A percentile compares a stretch with the other conserved stretches of the same genome.
Conservation (phyloP, 352 stramenopile species). For the Globisporangium yorkense region DNA sequence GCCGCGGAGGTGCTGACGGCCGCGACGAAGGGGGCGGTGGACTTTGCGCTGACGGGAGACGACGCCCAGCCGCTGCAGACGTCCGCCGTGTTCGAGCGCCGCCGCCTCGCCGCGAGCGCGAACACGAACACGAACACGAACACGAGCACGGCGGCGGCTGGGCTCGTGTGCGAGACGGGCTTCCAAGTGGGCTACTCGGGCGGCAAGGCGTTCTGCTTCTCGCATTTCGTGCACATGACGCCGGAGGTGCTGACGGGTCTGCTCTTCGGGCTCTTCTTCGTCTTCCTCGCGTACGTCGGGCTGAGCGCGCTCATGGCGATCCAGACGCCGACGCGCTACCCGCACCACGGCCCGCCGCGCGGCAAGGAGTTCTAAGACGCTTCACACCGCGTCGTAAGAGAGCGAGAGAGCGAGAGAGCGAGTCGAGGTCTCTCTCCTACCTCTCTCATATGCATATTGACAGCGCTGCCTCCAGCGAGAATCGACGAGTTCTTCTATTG, state of each 20-base stretch:
- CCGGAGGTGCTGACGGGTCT: constrained; percentile 68
- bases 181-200: constrained; percentile 52
- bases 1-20: constrained; percentile 26
- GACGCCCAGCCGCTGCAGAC: constrained; percentile 22
- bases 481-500: background rate
- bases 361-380: constrained; percentile 81
- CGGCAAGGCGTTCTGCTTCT: constrained; percentile 80
- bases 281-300: constrained; percentile 73
- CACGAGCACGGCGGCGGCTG: constrained; percentile 9
- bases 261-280: constrained; percentile 73
- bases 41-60: constrained; percentile 69
- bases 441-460: background rate
- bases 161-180: constrained; percentile 52
- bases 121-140: constrained; percentile 13
- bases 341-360: constrained; percentile 58
- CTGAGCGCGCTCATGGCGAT: constrained; percentile 65
- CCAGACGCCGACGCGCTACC: constrained; percentile 72
- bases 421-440: background rate
- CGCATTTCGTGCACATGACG: constrained; percentile 81
- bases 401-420: background rate
- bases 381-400: background rate
- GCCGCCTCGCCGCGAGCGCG: constrained; percentile 28
- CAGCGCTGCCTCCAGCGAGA: background rate
- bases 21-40: constrained; percentile 27
- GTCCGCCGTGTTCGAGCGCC: constrained; percentile 17